Base-by-base conservation (phyloP, 1,139 yeast genomes). In the Taiozyma sp. region DNA sequence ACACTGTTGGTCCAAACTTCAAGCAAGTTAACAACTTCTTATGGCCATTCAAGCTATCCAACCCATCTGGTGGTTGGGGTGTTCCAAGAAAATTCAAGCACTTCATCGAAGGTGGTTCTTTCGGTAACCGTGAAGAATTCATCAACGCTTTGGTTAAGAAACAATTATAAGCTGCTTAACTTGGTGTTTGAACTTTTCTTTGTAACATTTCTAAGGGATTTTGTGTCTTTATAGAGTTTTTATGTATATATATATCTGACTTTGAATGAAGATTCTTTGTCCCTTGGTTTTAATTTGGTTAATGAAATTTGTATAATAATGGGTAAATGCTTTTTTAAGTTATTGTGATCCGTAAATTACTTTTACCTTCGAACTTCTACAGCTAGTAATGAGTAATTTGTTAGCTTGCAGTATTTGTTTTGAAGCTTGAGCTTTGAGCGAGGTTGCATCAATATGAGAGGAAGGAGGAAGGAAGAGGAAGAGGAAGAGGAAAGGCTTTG, bases 31-130 rank as follows among this genome's bases (percentile, higher is more conserved):
- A 89, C 90, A 93, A 93, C 97, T 93, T 93, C 84, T 83, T 93
- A 80, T 93, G 98, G 97, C 99, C 99, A 79, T 93, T 93, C 96
- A 88, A 91, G 85, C 87, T 93, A 74, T 90, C 98, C 70, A 90
- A 89, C 86, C 99, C 99, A 75, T 83, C 84, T 75, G 99, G 99
- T 76, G 99, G 99, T 77, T 93, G 97, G 98, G 96, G 97, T 80
- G 88, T 90, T 65, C 83, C 86, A 74, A 90, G 98, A 87, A 93
- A 93, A 85, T 93, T 93, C 96, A 86, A 85, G 83, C 99, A 93
- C 82, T 93, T 88, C 76, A 88, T 93, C 83, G 97, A 91, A 83
- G 98, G 99, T 82, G 99, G 99, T 84, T 88, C 97, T 80, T 83
- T 91, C 76, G 99, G 99, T 85, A 91, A 93, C 96, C 90, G 98